Evolutionary conservation across 768 basidiomycete species (phyloP).

Genomic region (Asterophora parasitica): DNA sequence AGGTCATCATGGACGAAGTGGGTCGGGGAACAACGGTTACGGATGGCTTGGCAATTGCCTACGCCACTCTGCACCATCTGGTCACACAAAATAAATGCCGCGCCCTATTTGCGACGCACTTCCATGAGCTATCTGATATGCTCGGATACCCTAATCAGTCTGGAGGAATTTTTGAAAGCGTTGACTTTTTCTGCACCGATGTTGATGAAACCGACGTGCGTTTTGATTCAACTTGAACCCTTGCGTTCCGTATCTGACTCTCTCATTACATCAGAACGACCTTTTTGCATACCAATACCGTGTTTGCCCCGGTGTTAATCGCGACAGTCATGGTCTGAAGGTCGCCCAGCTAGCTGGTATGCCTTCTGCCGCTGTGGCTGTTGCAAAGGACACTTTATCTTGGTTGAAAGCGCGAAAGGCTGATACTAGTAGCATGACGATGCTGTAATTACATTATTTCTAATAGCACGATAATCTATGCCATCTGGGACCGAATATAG

Average conservation of each 20-base stretch:
- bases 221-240: neutral
- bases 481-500: slow-evolving; percentile 64
- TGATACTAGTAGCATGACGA: slow-evolving; percentile 7
- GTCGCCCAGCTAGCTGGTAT: slow-evolving; percentile 87
- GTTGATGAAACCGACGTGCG: slow-evolving; percentile 75
- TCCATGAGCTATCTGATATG: slow-evolving; percentile 89
- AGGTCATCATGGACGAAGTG: slow-evolving; percentile 99
- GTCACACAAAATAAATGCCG: slow-evolving; percentile 66
- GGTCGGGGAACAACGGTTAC: slow-evolving; percentile 90
- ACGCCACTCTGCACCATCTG: slow-evolving; percentile 83
- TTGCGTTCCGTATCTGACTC: neutral
- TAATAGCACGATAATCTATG: slow-evolving; percentile 9
- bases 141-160: slow-evolving; percentile 53
- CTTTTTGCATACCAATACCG: slow-evolving; percentile 83
- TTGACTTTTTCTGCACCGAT: slow-evolving; percentile 88
- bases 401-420: slow-evolving; percentile 27
- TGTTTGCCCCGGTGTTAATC: slow-evolving; percentile 78
- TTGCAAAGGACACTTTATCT: slow-evolving; percentile 54
- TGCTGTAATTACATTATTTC: neutral
- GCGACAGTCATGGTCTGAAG: slow-evolving; percentile 86
- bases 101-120: slow-evolving; percentile 97
- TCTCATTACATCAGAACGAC: slow-evolving; percentile 44
- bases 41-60: slow-evolving; percentile 92
- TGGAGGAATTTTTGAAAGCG: slow-evolving; percentile 47
- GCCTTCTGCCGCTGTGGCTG: slow-evolving; percentile 53